phyloP scores from a whole-genome alignment of 306 rosid genomes.

The Lagenaria siceraria region DNA sequence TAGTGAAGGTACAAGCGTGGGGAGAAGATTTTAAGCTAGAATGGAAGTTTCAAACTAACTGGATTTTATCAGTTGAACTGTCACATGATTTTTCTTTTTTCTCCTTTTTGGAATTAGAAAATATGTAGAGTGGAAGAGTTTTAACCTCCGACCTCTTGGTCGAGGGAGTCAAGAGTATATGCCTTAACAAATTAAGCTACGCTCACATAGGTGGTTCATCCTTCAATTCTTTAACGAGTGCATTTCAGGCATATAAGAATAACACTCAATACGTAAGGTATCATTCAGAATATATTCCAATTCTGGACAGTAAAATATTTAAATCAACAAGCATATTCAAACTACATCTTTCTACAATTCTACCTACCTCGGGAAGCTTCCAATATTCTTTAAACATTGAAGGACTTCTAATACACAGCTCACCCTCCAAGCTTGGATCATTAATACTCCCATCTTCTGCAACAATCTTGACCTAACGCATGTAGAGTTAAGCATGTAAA shows the following conservation, averaged over 20 bases:
- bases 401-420: constrained; percentile 78
- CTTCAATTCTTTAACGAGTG: not conserved
- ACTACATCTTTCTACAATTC: not conserved
- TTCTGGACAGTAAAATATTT: too few relatives aligned
- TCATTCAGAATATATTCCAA: not conserved
- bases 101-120: too few relatives aligned
- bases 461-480: constrained; percentile 52
- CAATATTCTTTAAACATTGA: constrained; percentile 85
- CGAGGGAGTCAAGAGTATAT: too few relatives aligned
- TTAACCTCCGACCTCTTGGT: too few relatives aligned
- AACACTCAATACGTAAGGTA: not conserved
- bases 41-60: not conserved
- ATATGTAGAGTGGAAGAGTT: too few relatives aligned
- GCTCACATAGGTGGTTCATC: not conserved
- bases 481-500: not conserved
- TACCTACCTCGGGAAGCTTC: constrained; percentile 67
- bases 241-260: not conserved
- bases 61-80: not conserved
- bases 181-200: too few relatives aligned
- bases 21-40: not conserved
- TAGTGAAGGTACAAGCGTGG: not conserved
- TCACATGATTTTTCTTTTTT: not conserved
- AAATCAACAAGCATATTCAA: too few relatives aligned
- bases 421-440: constrained; percentile 32
- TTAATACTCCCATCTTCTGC: constrained; percentile 31